phyloP scores from a whole-genome alignment of 2,329 filamentous ascomycete genomes.

The Aspergillus sp. region DNA sequence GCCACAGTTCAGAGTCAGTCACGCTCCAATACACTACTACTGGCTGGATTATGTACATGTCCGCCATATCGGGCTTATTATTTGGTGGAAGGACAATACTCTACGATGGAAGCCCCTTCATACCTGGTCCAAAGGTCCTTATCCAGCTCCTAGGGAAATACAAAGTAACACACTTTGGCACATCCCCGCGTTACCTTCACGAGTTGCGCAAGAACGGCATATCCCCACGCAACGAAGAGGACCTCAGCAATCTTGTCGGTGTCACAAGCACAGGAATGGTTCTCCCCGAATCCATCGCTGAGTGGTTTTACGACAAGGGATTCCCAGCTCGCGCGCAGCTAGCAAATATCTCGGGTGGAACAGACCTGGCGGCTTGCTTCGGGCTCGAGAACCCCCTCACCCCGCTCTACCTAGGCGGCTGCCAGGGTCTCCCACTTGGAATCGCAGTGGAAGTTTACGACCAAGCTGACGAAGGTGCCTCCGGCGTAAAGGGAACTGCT shows the following conservation, averaged over 20 bases:
- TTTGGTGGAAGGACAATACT: slow-evolving; percentile 63
- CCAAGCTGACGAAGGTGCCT: slow-evolving; percentile 37
- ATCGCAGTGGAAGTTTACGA: slow-evolving; percentile 63
- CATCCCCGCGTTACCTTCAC: slow-evolving; percentile 73
- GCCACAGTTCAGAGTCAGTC: slow-evolving; percentile 44
- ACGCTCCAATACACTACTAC: slow-evolving; percentile 66
- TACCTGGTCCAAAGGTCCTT: slow-evolving; percentile 54
- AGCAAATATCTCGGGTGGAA: slow-evolving; percentile 73
- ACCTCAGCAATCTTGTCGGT: slow-evolving; percentile 60
- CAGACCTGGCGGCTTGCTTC: slow-evolving; percentile 60
- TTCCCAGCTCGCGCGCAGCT: slow-evolving; percentile 69
- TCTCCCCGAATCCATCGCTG: slow-evolving; percentile 70
- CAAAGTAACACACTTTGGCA: slow-evolving; percentile 69
- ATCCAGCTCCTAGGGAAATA: slow-evolving; percentile 8
- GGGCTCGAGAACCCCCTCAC: slow-evolving; percentile 63
- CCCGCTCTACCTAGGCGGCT: slow-evolving; percentile 63
- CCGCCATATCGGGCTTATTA: slow-evolving; percentile 58
- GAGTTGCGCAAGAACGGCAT: slow-evolving; percentile 68
- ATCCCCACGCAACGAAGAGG: slow-evolving; percentile 59
- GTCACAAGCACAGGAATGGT: slow-evolving; percentile 82
- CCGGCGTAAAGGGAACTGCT: slow-evolving; percentile 50
- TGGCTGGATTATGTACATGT: slow-evolving; percentile 87
- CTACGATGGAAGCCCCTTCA: slow-evolving; percentile 83
- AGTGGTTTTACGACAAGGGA: slow-evolving; percentile 74
- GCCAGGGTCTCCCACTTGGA: slow-evolving; percentile 54